These are phyloP conservation scores for Acorus gramineus DNA, from an alignment of 106 monocot genomes.

Conservation along the genomic window DNA sequence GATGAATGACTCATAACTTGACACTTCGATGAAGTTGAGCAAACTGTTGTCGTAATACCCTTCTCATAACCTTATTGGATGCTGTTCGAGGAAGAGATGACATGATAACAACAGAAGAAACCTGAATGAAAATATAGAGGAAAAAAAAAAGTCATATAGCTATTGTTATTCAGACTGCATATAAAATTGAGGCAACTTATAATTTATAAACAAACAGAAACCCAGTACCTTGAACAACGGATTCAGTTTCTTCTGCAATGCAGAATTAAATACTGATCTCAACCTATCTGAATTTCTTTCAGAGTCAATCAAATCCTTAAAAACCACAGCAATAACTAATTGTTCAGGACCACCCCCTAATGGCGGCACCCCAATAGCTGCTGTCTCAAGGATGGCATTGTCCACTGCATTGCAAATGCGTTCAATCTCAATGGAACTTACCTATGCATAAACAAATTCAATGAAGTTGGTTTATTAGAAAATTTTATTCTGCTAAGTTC, in stretches of 20 bases:
- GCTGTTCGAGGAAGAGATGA: conserved; percentile 86
- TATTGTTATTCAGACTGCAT: no score
- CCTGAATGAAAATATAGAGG: conserved; percentile 25
- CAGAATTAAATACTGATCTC: conserved; percentile 49
- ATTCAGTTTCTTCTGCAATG: conserved; percentile 84
- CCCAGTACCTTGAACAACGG: conserved; percentile 68
- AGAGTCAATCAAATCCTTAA: conserved; percentile 34
- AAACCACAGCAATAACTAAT: conserved; percentile 65
- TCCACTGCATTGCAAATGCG: conserved; percentile 70
- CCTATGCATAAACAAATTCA: conserved; percentile 18
- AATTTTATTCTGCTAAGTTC: no score
- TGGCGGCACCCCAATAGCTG: conserved; percentile 85
- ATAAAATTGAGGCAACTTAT: no score
- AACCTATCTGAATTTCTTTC: conserved; percentile 36
- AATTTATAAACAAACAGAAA: no score
- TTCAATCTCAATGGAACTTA: conserved; percentile 93
- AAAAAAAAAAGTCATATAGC: no score
- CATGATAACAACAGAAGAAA: conserved; percentile 51
- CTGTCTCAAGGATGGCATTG: conserved; percentile 65
- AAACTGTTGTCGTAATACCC: conserved; percentile 66
- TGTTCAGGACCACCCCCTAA: conserved; percentile 81
- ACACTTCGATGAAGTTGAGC: conserved; percentile 20
- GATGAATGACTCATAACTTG: conserved; percentile 25
- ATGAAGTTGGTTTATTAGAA: background rate
- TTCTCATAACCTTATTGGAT: conserved; percentile 94